These are phyloP conservation scores for Fusarium compactum DNA, from an alignment of 2,329 filamentous ascomycete species.

Conservation along the genomic window DNA sequence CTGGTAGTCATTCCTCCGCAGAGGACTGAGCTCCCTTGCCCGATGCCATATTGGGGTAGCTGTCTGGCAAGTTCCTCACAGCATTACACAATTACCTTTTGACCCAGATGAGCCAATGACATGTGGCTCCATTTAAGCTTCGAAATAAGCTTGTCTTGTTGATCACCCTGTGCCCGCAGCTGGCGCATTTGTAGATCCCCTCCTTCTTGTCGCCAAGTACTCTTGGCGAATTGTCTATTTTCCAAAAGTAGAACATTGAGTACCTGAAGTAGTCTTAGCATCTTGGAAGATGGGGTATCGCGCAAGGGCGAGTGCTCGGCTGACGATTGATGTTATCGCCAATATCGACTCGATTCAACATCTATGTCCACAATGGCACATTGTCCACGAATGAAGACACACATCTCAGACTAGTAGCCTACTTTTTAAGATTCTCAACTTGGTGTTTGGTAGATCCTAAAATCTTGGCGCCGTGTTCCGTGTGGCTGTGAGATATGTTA, in stretches of 20 bases:
- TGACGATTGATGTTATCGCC: conserved; percentile 21
- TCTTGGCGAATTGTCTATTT: conserved; percentile 7
- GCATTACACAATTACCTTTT: conserved; percentile 1
- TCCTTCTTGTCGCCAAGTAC: conserved; percentile 12
- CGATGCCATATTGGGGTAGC: background rate
- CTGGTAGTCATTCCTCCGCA: conserved; percentile 19
- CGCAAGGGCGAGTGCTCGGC: conserved; percentile 15
- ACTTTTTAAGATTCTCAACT: background rate
- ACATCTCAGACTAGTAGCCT: background rate
- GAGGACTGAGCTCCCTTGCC: conserved; percentile 12
- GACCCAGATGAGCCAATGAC: conserved; percentile 19
- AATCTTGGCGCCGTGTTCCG: conserved; percentile 22
- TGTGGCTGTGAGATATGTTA: conserved; percentile 34
- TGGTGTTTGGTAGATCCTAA: background rate
- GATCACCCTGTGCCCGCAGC: conserved; percentile 11
- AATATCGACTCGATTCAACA: background rate
- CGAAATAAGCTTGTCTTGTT: conserved; percentile 46
- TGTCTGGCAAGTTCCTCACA: background rate
- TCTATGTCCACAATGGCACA: background rate
- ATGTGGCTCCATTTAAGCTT: conserved; percentile 38
- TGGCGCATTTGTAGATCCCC: conserved; percentile 29
- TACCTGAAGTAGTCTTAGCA: conserved; percentile 2
- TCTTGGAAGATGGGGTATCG: background rate
- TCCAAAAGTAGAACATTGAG: background rate
- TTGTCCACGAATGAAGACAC: background rate